A percentile compares a stretch with the other conserved stretches of the same genome.
phyloP scores from a whole-genome alignment of 768 basidiomycete genomes.

The Suillus alpinus region DNA sequence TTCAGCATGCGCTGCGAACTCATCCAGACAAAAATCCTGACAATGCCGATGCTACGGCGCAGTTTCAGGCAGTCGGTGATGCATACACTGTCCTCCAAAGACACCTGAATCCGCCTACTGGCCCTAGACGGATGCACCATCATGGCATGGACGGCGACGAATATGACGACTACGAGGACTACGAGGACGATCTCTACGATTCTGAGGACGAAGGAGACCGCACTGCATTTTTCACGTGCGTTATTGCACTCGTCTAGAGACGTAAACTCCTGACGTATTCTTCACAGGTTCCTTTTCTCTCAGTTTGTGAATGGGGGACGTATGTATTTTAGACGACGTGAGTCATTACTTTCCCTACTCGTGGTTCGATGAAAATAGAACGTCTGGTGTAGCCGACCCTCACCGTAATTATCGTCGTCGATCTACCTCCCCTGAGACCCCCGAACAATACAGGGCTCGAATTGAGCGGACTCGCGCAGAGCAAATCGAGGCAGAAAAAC shows the following conservation, averaged over 20 bases:
- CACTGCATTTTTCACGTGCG: constrained; percentile 47
- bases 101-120: constrained; percentile 43
- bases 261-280: constrained; percentile 6
- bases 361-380: constrained; percentile 4
- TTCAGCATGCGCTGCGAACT: constrained; percentile 58
- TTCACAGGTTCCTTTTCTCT: constrained; percentile 48
- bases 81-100: constrained; percentile 63
- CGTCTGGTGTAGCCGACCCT: constrained; percentile 16
- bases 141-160: constrained; percentile 35
- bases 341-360: constrained; percentile 11
- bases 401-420: constrained; percentile 18
- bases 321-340: constrained; percentile 28
- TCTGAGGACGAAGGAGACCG: constrained; percentile 34
- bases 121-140: constrained; percentile 15
- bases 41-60: constrained; percentile 60
- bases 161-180: constrained; percentile 31
- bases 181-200: constrained; percentile 26
- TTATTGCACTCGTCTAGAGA: neutral
- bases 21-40: constrained; percentile 79
- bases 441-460: constrained; percentile 52
- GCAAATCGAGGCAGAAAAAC: constrained; percentile 51
- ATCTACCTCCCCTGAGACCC: constrained; percentile 38
- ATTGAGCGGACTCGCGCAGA: constrained; percentile 49
- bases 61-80: constrained; percentile 68
- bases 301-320: constrained; percentile 38